These are phyloP conservation scores for Trichoderma atroviride DNA, from an alignment of 2,329 filamentous ascomycete species.

Conservation along the genomic window DNA sequence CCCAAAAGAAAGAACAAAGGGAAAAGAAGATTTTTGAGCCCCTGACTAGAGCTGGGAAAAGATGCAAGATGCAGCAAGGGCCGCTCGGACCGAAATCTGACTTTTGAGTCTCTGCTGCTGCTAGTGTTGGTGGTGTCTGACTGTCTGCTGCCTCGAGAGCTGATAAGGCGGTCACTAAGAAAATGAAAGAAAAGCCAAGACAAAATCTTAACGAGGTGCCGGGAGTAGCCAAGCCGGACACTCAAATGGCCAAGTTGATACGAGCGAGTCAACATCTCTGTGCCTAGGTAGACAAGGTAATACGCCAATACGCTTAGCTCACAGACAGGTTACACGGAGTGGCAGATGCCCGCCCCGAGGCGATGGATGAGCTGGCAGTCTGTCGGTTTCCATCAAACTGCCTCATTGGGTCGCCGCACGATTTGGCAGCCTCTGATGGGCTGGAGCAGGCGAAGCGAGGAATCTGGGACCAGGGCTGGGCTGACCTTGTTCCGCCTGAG, in stretches of 20 bases:
- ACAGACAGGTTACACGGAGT: background rate
- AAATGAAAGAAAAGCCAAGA: background rate
- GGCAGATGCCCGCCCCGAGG: background rate
- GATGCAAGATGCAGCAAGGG: slow-evolving; percentile 26
- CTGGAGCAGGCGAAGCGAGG: slow-evolving; percentile 12
- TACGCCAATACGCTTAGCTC: background rate
- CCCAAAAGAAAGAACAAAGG: background rate
- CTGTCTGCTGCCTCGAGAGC: background rate
- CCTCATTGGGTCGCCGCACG: slow-evolving; percentile 12
- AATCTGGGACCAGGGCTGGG: background rate
- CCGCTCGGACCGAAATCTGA: slow-evolving; percentile 17
- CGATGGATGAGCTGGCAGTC: slow-evolving; percentile 25
- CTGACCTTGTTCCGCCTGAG: background rate
- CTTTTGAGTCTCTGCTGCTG: slow-evolving; percentile 6
- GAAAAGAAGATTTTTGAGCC: slow-evolving; percentile 6
- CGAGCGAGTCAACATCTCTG: background rate
- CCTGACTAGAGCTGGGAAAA: slow-evolving; percentile 19
- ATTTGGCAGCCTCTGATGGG: slow-evolving; percentile 26
- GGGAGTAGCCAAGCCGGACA: background rate
- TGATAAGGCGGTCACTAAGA: slow-evolving; percentile 9
- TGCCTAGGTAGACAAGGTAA: background rate
- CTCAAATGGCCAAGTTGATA: background rate
- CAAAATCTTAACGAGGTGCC: background rate
- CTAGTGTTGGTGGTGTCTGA: background rate
- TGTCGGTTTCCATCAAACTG: background rate